Evolutionary conservation across 1,139 yeast species (phyloP).

Genomic region (Geotrichum armillariae): DNA sequence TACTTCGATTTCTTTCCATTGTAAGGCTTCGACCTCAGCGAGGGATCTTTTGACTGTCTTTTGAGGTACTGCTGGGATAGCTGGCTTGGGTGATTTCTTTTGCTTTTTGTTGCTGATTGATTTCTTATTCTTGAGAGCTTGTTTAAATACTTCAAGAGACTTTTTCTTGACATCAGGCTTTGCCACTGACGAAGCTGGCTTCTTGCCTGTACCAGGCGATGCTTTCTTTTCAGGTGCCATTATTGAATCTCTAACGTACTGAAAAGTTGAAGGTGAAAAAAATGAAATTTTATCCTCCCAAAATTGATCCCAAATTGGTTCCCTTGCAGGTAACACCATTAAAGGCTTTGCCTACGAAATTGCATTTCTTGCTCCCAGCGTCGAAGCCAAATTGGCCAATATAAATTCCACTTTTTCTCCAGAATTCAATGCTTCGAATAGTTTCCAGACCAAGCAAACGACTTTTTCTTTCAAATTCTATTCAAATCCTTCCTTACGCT

Average conservation of each 20-base stretch:
- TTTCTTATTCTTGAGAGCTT: not conserved
- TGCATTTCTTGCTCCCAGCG: too few species aligned
- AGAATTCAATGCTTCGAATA: too few species aligned
- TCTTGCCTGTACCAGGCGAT: not conserved
- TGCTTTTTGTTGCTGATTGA: not conserved
- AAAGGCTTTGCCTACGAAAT: too few species aligned
- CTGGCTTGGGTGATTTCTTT: not conserved
- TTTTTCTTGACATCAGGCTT: not conserved
- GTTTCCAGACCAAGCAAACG: too few species aligned
- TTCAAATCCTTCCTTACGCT: too few species aligned
- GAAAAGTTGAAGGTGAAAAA: not conserved
- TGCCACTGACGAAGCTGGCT: not conserved
- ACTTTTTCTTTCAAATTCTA: too few species aligned
- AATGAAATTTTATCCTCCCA: not conserved
- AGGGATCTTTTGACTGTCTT: conserved; percentile 2
- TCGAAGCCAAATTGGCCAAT: too few species aligned
- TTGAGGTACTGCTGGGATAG: not conserved
- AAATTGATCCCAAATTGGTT: too few species aligned
- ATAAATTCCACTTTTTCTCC: too few species aligned
- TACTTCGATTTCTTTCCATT: conserved; percentile 80
- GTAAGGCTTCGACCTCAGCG: conserved; percentile 32
- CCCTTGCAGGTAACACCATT: too few species aligned
- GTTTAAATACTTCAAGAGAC: not conserved
- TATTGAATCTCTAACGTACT: not conserved
- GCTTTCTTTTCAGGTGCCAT: conserved; percentile 12